These are phyloP conservation scores for Pneumocystis carinii DNA, from an alignment of 1,139 yeast species.

Conservation along the genomic window DNA sequence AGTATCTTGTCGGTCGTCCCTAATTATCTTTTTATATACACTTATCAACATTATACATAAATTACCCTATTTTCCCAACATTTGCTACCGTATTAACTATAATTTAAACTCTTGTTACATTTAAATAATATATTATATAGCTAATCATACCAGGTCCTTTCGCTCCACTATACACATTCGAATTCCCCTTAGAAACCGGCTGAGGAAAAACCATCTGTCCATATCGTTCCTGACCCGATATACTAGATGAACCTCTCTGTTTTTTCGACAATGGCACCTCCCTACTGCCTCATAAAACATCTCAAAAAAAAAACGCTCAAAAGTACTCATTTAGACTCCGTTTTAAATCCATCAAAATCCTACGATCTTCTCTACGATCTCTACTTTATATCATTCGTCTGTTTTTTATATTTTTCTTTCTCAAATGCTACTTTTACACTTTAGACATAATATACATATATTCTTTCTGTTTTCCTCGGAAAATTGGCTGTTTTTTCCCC, in stretches of 20 bases:
- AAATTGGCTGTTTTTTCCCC: no score
- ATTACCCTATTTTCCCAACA: not conserved
- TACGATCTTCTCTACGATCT: no score
- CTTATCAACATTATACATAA: not conserved
- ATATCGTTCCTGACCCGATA: not conserved
- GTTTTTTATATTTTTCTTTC: no score
- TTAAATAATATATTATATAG: not conserved
- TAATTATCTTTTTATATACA: not conserved
- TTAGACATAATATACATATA: no score
- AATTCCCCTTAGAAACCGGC: not conserved
- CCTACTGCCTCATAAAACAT: not conserved
- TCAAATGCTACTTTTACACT: no score
- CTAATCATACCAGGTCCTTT: not conserved
- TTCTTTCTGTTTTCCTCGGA: no score
- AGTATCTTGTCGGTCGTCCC: conserved; percentile 5
- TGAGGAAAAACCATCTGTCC: not conserved
- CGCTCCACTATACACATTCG: not conserved
- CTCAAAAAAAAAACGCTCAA: not conserved
- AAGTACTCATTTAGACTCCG: not conserved
- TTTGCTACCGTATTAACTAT: not conserved
- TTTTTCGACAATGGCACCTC: not conserved
- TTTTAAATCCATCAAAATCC: not conserved
- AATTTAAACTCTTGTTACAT: not conserved
- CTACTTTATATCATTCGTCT: no score
- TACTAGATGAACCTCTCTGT: not conserved